These are phyloP conservation scores for Cyathus striatus DNA, from an alignment of 768 basidiomycete genomes.

Conservation along the genomic window DNA sequence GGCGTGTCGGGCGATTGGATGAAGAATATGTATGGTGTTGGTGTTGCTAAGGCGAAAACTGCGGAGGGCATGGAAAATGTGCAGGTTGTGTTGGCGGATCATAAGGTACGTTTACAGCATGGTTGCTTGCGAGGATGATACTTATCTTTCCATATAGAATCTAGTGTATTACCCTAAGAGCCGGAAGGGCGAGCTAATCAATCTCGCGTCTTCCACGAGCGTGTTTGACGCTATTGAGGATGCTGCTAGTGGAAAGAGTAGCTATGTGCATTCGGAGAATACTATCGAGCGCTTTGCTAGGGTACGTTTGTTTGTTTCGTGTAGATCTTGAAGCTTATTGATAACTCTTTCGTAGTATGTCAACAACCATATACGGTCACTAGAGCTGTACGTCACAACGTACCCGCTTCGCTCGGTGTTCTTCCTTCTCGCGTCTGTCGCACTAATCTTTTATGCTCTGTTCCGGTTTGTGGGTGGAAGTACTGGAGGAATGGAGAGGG, in stretches of 20 bases:
- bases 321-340: conserved; percentile 2
- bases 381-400: conserved; percentile 30
- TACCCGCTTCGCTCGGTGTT: conserved; percentile 28
- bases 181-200: conserved; percentile 44
- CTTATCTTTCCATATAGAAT: conserved; percentile 31
- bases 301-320: conserved; percentile 31
- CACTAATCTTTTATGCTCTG: conserved; percentile 21
- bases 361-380: conserved; percentile 30
- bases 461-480: conserved; percentile 18
- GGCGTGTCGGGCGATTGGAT: conserved; percentile 85
- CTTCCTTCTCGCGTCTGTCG: conserved; percentile 21
- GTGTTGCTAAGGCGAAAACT: conserved; percentile 10
- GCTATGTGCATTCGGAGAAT: conserved; percentile 65
- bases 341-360: conserved; percentile 25
- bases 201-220: conserved; percentile 42
- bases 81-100: conserved; percentile 73
- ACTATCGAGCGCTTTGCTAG: conserved; percentile 59
- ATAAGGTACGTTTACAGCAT: conserved; percentile 46
- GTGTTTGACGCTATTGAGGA: conserved; percentile 72
- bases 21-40: conserved; percentile 85
- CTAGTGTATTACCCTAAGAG: conserved; percentile 77
- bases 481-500: conserved; percentile 2
- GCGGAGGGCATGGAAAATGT: conserved; percentile 30
- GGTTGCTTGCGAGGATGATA: conserved; percentile 1
- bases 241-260: conserved; percentile 43